Conservation (phyloP, 768 basidiomycete genomes). For the Pulveroboletus sp. region DNA sequence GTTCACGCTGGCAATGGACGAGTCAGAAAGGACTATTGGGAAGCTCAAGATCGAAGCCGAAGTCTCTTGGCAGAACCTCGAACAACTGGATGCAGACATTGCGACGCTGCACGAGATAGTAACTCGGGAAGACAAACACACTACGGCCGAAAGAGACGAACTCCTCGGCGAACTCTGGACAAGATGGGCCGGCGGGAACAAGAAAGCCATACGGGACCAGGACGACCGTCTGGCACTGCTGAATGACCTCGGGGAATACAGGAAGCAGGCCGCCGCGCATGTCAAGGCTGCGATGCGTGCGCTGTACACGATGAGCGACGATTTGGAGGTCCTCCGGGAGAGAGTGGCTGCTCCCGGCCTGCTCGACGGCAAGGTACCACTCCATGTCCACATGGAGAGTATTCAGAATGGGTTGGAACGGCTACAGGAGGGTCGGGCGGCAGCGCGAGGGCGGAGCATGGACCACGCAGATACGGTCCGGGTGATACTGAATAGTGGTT, state of each 20-base stretch:
- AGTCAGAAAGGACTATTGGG: conserved; percentile 47
- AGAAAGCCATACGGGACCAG: conserved; percentile 43
- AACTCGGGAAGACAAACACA: conserved; percentile 50
- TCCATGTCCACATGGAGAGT: conserved; percentile 74
- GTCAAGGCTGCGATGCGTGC: conserved; percentile 64
- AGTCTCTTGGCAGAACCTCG: conserved; percentile 48
- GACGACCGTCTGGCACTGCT: conserved; percentile 52
- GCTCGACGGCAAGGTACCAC: conserved; percentile 53
- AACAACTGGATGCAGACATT: conserved; percentile 60
- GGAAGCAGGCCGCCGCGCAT: conserved; percentile 58
- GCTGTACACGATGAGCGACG: conserved; percentile 59
- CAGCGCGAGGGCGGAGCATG: conserved; percentile 45
- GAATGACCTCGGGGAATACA: conserved; percentile 50
- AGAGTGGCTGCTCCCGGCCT: conserved; percentile 67
- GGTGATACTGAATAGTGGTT: conserved; percentile 18
- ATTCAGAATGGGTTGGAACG: conserved; percentile 61
- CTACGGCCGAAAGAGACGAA: conserved; percentile 44
- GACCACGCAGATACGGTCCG: conserved; percentile 37
- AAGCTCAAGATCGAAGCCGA: conserved; percentile 69
- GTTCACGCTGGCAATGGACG: conserved; percentile 61
- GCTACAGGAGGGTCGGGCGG: conserved; percentile 48
- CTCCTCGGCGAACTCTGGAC: conserved; percentile 71
- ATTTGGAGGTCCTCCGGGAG: conserved; percentile 75
- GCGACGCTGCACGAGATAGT: conserved; percentile 54
- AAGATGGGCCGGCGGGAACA: conserved; percentile 60